Percentiles rank a stretch among this genome's conserved stretches.
phyloP scores from a whole-genome alignment of 192 early-diverging fungal genomes.

The Pilobolus umbonatus region DNA sequence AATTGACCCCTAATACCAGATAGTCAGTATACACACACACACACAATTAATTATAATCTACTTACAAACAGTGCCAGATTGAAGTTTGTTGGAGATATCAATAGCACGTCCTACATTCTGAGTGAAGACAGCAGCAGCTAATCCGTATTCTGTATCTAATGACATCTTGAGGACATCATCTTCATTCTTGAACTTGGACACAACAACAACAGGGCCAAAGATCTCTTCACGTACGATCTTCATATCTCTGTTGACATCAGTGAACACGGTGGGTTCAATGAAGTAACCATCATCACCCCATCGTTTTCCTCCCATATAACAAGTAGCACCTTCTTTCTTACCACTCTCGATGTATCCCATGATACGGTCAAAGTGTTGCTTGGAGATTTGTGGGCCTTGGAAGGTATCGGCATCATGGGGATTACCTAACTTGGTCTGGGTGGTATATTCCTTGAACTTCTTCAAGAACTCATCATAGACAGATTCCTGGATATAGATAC shows the following conservation, averaged over 20 bases:
- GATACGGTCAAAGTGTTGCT: slow-evolving; percentile 56
- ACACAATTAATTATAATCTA: neutral
- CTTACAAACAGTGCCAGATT: slow-evolving; percentile 57
- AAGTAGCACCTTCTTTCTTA: slow-evolving; percentile 53
- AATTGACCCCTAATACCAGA: slow-evolving; percentile 17
- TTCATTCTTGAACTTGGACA: slow-evolving; percentile 67
- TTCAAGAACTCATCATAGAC: slow-evolving; percentile 69
- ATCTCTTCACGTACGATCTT: slow-evolving; percentile 71
- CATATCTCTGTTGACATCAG: slow-evolving; percentile 51
- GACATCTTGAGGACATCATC: slow-evolving; percentile 70
- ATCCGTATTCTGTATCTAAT: slow-evolving; percentile 70
- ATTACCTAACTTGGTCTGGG: slow-evolving; percentile 62
- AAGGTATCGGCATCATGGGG: slow-evolving; percentile 55
- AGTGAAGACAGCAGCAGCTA: slow-evolving; percentile 75
- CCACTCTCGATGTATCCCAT: slow-evolving; percentile 59
- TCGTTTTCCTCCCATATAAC: slow-evolving; percentile 54
- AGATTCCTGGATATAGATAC: slow-evolving; percentile 69
- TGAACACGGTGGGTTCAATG: slow-evolving; percentile 76
- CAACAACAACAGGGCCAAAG: slow-evolving; percentile 81
- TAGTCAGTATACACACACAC: neutral
- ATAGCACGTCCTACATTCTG: slow-evolving; percentile 53
- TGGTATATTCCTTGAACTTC: slow-evolving; percentile 47
- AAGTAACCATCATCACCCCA: slow-evolving; percentile 68
- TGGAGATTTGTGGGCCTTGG: slow-evolving; percentile 70
- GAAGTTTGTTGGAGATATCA: slow-evolving; percentile 42